Conservation (phyloP, 768 basidiomycete genomes). For the Amylocystis lapponica region DNA sequence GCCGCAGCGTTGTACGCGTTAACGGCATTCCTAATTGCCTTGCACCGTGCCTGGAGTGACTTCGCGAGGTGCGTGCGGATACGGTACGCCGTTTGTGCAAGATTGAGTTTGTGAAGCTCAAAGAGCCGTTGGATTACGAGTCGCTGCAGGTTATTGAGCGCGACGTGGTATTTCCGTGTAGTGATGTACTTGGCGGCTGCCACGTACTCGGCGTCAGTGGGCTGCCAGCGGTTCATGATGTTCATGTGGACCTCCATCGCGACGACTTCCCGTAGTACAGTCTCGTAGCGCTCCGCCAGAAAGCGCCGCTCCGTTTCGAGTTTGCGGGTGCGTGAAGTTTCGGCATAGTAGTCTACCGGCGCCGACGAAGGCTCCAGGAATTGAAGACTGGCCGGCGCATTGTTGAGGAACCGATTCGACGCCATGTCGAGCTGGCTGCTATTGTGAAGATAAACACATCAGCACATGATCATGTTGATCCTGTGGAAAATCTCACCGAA, state of each 20-base stretch:
- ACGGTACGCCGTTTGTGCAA: slow-evolving; percentile 27
- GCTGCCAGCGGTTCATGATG: slow-evolving; percentile 24
- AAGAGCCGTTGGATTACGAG: slow-evolving; percentile 32
- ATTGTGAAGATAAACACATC: neutral
- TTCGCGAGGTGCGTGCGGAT: slow-evolving; percentile 27
- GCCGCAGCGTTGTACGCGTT: slow-evolving; percentile 26
- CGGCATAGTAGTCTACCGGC: neutral
- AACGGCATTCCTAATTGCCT: slow-evolving; percentile 23
- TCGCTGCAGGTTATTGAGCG: slow-evolving; percentile 27
- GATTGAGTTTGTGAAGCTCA: slow-evolving; percentile 33
- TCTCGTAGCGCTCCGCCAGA: slow-evolving; percentile 13
- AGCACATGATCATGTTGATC: neutral
- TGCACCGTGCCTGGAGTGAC: slow-evolving; percentile 21
- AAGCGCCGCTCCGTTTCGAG: slow-evolving; percentile 20
- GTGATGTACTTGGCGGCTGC: slow-evolving; percentile 10
- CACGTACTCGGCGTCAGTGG: slow-evolving; percentile 19
- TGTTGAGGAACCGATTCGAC: neutral
- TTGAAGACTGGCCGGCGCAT: slow-evolving; percentile 1
- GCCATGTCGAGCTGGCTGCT: slow-evolving; percentile 2
- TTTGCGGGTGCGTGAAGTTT: slow-evolving; percentile 15
- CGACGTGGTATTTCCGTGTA: slow-evolving; percentile 20
- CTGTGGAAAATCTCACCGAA: slow-evolving; percentile 5
- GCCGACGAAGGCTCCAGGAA: neutral
- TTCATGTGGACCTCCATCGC: slow-evolving; percentile 20
- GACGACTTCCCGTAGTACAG: slow-evolving; percentile 13